phyloP scores from a whole-genome alignment of 306 rosid genomes.

The Nissolia schottii region DNA sequence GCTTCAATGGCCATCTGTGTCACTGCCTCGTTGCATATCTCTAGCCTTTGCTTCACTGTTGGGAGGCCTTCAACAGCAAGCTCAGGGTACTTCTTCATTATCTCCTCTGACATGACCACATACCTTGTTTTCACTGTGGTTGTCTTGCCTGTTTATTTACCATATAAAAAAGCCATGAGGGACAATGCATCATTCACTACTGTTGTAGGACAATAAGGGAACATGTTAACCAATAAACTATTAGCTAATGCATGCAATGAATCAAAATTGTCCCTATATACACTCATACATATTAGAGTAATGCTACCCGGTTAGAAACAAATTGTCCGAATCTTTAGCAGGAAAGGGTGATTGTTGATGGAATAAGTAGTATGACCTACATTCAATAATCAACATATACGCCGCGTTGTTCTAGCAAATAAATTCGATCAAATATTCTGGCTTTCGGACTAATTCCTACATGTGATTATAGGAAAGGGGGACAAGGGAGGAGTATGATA shows the following conservation, averaged over 20 bases:
- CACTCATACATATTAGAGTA: too few relatives aligned
- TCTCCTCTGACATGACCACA: conserved; percentile 92
- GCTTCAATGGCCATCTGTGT: conserved; percentile 94
- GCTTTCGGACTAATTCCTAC: too few relatives aligned
- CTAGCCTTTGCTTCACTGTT: conserved; percentile 74
- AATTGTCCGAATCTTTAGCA: too few relatives aligned
- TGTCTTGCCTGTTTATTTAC: conserved; percentile 65
- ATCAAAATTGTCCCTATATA: neutral
- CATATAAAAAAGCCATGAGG: conserved; percentile 22
- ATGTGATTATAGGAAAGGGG: neutral
- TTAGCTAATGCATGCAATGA: too few relatives aligned
- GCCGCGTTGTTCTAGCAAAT: too few relatives aligned
- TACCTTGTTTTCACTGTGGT: conserved; percentile 91
- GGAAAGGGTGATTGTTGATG: too few relatives aligned
- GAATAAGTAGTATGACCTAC: too few relatives aligned
- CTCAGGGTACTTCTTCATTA: conserved; percentile 62
- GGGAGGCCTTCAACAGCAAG: conserved; percentile 66
- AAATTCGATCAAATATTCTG: too few relatives aligned
- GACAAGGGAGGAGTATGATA: neutral
- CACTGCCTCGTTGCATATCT: conserved; percentile 80
- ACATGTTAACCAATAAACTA: neutral
- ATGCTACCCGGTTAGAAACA: too few relatives aligned
- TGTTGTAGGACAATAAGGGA: neutral
- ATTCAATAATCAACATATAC: too few relatives aligned
- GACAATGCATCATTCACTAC: neutral